Base-by-base conservation (phyloP, 345 rosid species). In the Dipteronia dyeriana region DNA sequence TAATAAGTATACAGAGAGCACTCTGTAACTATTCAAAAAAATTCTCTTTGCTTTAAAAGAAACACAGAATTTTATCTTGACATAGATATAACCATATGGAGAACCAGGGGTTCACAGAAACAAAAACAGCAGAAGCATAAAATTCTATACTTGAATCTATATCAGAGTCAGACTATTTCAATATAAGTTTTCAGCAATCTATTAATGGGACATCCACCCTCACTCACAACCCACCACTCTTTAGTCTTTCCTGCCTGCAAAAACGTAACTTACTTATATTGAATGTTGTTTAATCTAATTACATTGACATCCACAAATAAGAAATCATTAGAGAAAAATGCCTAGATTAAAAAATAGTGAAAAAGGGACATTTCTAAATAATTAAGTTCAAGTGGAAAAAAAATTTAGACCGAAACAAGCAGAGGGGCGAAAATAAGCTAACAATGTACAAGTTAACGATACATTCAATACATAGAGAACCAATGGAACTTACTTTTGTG, bases 401-500 rank as follows among this genome's bases (percentile, higher is more conserved):
- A 65, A 62, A 41, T 16, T 17, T 53, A 43, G 19, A 76, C 41
- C 39, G 71, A 54, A 47, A 39, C 20, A 71, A 45, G 34, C 75
- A 74, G 19, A 79, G 19, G 23, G 53, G 1, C 43, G 29, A n/a
- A 11, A 63, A 76, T 39, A 20, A 49, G 19, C 8, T 31, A 1
- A 9, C 9, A 63, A 70, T 23, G 41, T 38, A 75, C 73, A 26
- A 53, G 20, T 20, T 23, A 7, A 11, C 1, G 51, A 69, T 3
- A 23, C 4, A 47, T 51, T 65, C 39, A 29, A 56, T 34, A 49
- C 26, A 69, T 4, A 59, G 3, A 49, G 67, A 59, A 43, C 7
- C 43, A 65, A 75, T 68, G 16, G 12, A 85, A 69, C 83, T 77
- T 85, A 92, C 99, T 85, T 90, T 94, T 47, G 97, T 92, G 71